Conservation (phyloP, 148 eudicot species). For the Agrostemma githago region DNA sequence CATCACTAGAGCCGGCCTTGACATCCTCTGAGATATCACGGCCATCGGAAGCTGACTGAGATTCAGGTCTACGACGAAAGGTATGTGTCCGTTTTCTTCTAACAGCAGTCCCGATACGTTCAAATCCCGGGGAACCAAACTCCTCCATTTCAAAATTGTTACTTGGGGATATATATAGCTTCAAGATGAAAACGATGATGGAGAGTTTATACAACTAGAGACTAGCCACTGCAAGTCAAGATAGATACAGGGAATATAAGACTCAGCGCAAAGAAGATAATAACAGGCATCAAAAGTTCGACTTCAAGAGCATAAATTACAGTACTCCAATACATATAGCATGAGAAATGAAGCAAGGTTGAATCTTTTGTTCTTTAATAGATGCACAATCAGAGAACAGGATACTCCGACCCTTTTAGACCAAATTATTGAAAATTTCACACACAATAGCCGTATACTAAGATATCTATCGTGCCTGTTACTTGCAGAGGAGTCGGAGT, state of each 20-base stretch:
- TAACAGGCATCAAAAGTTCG: background rate
- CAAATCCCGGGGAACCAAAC: conserved; percentile 37
- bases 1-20: conserved; percentile 65
- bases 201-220: background rate
- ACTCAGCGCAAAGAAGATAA: background rate
- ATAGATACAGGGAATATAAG: background rate
- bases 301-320: too few species aligned
- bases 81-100: conserved; percentile 64
- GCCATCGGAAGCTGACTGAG: conserved; percentile 16
- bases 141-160: conserved; percentile 61
- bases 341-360: background rate
- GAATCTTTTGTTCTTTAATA: background rate
- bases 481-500: too few species aligned
- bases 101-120: conserved; percentile 40
- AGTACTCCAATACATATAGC: background rate
- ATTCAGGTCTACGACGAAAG: conserved; percentile 55
- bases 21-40: conserved; percentile 54
- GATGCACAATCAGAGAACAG: background rate
- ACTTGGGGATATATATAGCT: background rate
- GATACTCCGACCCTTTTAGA: too few species aligned
- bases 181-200: background rate
- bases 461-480: too few species aligned
- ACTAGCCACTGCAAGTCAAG: background rate
- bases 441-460: too few species aligned
- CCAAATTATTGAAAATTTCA: too few species aligned